Evolutionary conservation across 2,329 filamentous ascomycete species (phyloP).

Genomic region (Diaporthe amygdali): DNA sequence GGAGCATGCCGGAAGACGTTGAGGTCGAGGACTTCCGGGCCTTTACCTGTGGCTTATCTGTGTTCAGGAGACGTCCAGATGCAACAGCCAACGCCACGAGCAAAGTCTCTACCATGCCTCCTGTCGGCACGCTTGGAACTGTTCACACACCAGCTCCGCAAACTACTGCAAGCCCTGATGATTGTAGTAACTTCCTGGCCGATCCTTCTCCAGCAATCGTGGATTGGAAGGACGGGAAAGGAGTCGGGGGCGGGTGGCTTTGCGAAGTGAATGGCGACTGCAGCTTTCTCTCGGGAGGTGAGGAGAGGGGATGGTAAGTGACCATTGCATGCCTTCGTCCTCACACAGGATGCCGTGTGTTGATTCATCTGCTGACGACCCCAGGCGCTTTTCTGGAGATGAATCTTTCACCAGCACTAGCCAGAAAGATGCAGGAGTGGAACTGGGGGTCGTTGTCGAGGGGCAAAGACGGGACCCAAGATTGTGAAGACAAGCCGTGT

Average conservation of each 20-base stretch:
- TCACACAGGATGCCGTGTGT: conserved; percentile 2
- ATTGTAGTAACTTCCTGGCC: conserved; percentile 27
- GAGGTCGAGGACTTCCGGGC: conserved; percentile 82
- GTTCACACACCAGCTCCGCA: not conserved
- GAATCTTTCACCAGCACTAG: conserved; percentile 41
- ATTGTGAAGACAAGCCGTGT: conserved; percentile 17
- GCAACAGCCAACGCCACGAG: not conserved
- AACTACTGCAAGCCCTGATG: conserved; percentile 26
- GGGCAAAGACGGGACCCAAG: conserved; percentile 24
- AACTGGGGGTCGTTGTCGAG: conserved; percentile 40
- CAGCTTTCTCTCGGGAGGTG: conserved; percentile 77
- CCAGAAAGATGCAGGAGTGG: conserved; percentile 36
- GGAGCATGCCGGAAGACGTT: conserved; percentile 72
- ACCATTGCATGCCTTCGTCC: conserved; percentile 7
- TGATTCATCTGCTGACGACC: not conserved
- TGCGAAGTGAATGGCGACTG: conserved; percentile 85
- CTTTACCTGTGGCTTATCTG: conserved; percentile 81
- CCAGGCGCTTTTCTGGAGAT: conserved; percentile 46
- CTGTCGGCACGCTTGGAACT: not conserved
- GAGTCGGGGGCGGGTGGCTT: conserved; percentile 79
- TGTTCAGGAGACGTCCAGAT: conserved; percentile 50
- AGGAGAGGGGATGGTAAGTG: conserved; percentile 85
- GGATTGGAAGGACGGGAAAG: conserved; percentile 63
- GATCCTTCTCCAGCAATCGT: conserved; percentile 31
- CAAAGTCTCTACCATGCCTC: not conserved